phyloP scores from a whole-genome alignment of 208 protist species.

The Trypanosomatidae sp. region DNA sequence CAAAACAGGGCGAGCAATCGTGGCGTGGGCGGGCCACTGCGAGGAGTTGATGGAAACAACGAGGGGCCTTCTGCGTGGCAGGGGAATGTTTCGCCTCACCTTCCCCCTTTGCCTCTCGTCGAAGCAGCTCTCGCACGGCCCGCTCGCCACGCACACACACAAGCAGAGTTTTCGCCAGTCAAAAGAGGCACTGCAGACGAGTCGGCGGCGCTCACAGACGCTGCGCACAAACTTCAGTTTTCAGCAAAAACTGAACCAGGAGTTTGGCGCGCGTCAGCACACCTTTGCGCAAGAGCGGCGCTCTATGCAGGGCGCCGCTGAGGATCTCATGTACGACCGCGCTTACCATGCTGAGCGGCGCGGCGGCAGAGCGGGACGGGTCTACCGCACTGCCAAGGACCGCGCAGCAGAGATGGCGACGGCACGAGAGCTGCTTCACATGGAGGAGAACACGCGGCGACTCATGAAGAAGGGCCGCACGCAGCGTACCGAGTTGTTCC shows the following conservation, averaged over 20 bases:
- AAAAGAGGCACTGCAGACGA: slow-evolving; percentile 42
- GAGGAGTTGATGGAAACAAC: background rate
- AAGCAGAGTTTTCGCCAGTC: slow-evolving; percentile 59
- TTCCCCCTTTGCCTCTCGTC: slow-evolving; percentile 9
- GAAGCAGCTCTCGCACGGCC: slow-evolving; percentile 12
- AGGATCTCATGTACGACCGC: slow-evolving; percentile 41
- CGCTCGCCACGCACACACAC: slow-evolving; percentile 19
- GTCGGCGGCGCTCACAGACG: slow-evolving; percentile 38
- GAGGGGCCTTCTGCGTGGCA: background rate
- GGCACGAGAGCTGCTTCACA: slow-evolving; percentile 56
- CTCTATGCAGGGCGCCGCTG: slow-evolving; percentile 29
- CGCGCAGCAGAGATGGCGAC: slow-evolving; percentile 44
- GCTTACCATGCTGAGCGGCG: slow-evolving; percentile 8
- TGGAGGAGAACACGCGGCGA: slow-evolving; percentile 49
- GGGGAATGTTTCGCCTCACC: slow-evolving; percentile 10
- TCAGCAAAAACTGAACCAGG: slow-evolving; percentile 50
- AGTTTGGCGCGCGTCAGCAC: slow-evolving; percentile 36
- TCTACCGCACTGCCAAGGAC: slow-evolving; percentile 22
- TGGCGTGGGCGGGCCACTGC: background rate
- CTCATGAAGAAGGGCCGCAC: slow-evolving; percentile 45
- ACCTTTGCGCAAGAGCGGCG: slow-evolving; percentile 26
- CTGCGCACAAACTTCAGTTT: slow-evolving; percentile 40
- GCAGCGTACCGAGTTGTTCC: slow-evolving; percentile 43
- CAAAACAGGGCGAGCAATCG: too few species aligned
- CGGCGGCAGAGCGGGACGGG: slow-evolving; percentile 3